Conservation (phyloP, 345 rosid species). For the Aurinia saxatilis region DNA sequence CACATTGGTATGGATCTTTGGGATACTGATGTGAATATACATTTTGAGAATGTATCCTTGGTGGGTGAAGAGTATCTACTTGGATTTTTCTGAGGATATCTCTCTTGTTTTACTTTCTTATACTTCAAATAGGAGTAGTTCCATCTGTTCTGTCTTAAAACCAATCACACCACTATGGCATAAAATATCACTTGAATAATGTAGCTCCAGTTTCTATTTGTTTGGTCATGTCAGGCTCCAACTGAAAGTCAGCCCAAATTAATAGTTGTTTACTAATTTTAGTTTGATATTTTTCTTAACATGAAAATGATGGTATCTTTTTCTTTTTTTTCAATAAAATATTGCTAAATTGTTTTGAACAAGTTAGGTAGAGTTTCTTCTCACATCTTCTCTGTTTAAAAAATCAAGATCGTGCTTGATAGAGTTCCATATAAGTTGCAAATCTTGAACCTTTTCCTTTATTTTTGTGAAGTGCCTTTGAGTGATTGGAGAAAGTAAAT, state of each 20-base stretch:
- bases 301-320: slow-evolving; percentile 11
- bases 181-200: not conserved
- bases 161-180: not conserved
- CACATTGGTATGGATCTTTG: not conserved
- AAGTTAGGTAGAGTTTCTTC: not conserved
- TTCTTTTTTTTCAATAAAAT: not conserved
- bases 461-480: slow-evolving; percentile 3
- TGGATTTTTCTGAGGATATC: not conserved
- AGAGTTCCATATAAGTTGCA: slow-evolving; percentile 15
- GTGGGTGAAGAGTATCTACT: not conserved
- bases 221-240: slow-evolving; percentile 10
- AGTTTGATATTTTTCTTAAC: not conserved
- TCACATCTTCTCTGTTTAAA: slow-evolving; percentile 1
- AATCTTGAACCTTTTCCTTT: slow-evolving; percentile 12
- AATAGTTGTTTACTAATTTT: slow-evolving; percentile 3
- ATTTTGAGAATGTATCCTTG: not conserved
- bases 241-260: not conserved
- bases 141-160: not conserved
- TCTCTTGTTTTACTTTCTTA: not conserved
- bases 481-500: slow-evolving; percentile 18
- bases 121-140: not conserved
- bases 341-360: slow-evolving; percentile 12
- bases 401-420: slow-evolving; percentile 13
- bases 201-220: not conserved
- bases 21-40: not conserved